Percentiles rank a stretch among this genome's conserved stretches.
Evolutionary conservation across 768 basidiomycete species (phyloP).

Genomic region (Amanita phalloides): DNA sequence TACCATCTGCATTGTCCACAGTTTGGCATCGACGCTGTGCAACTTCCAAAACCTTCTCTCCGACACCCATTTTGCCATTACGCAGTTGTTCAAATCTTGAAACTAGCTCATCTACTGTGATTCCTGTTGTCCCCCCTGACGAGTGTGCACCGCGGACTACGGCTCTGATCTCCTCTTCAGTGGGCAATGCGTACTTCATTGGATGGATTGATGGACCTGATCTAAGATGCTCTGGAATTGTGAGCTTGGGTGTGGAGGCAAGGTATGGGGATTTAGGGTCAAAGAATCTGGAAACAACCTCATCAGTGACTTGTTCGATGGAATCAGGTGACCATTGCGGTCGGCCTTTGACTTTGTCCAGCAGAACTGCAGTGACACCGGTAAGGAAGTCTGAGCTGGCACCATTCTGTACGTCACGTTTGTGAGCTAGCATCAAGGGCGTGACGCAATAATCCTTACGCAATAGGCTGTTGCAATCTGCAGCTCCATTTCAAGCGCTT

Average conservation of each 20-base stretch:
- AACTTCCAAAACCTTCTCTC: conserved; percentile 72
- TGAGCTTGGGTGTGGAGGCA: conserved; percentile 31
- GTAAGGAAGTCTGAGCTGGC: conserved; percentile 75
- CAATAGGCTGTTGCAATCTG: conserved; percentile 84
- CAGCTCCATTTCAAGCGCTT: conserved; percentile 77
- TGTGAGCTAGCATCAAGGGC: conserved; percentile 9
- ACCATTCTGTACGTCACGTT: conserved; percentile 39
- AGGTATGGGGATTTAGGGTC: conserved; percentile 36
- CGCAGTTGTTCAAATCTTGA: conserved; percentile 38
- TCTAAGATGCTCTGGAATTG: conserved; percentile 23
- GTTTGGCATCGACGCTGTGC: conserved; percentile 56
- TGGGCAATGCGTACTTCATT: conserved; percentile 55
- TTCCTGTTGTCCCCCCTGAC: conserved; percentile 49
- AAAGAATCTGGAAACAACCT: conserved; percentile 63
- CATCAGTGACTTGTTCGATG: conserved; percentile 47
- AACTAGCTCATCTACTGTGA: conserved; percentile 56
- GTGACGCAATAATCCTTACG: conserved; percentile 38
- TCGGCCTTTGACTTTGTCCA: conserved; percentile 32
- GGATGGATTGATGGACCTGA: conserved; percentile 17
- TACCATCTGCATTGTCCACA: conserved; percentile 47
- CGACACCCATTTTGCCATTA: conserved; percentile 48
- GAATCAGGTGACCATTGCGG: conserved; percentile 66
- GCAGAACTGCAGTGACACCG: conserved; percentile 65
- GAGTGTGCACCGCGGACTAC: conserved; percentile 55
- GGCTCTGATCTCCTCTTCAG: conserved; percentile 61